Evolutionary conservation across 2,329 filamentous ascomycete genomes (phyloP).

Genomic region (Rugonectria rugulosa): DNA sequence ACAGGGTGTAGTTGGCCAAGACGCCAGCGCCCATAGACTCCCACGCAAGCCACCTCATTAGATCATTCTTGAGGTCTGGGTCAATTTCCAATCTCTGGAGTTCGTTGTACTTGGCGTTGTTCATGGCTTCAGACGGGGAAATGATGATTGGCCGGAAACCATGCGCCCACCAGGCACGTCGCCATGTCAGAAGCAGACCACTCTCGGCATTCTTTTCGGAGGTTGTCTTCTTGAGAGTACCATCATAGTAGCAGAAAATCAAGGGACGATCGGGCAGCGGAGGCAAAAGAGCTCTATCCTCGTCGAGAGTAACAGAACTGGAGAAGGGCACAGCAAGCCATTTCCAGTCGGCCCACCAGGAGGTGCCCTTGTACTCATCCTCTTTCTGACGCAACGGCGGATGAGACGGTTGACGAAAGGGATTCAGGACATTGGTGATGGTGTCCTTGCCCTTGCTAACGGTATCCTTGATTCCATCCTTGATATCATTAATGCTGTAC

Average conservation of each 20-base stretch:
- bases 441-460: constrained; percentile 50
- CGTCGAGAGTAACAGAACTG: constrained; percentile 78
- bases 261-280: constrained; percentile 73
- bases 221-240: constrained; percentile 66
- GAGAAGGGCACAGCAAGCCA: constrained; percentile 90
- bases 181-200: constrained; percentile 83
- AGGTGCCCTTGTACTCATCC: constrained; percentile 78
- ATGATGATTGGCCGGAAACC: constrained; percentile 89
- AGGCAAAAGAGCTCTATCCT: constrained; percentile 83
- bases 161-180: constrained; percentile 93
- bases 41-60: constrained; percentile 92
- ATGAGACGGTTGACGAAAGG: constrained; percentile 75
- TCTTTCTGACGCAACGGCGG: constrained; percentile 77
- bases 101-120: constrained; percentile 79
- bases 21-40: constrained; percentile 87
- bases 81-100: constrained; percentile 71
- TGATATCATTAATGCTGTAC: constrained; percentile 55
- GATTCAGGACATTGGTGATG: constrained; percentile 62
- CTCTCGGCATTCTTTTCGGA: constrained; percentile 76
- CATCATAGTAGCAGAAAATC: constrained; percentile 93
- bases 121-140: constrained; percentile 79
- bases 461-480: constrained; percentile 47
- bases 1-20: constrained; percentile 77
- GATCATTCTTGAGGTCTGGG: constrained; percentile 68
- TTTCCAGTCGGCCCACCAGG: constrained; percentile 89